A percentile compares a stretch with the other conserved stretches of the same genome.
Conservation (phyloP, 2,329 filamentous ascomycete genomes). For the Diaporthe helianthi region DNA sequence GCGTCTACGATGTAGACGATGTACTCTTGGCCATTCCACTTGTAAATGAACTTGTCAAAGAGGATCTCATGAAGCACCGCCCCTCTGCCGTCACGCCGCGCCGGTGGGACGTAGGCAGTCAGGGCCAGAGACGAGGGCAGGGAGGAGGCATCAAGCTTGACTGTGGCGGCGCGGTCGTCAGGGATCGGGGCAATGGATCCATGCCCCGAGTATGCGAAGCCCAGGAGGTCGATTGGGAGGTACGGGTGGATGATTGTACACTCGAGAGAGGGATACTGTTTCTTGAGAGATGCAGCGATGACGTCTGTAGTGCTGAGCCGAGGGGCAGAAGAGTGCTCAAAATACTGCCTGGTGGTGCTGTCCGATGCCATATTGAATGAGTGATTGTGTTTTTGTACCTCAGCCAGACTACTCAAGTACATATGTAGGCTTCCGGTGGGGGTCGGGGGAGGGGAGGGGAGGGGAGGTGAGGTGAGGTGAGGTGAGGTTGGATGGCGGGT, state of each 20-base stretch:
- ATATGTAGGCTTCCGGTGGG: neutral
- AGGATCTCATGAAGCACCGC: conserved; percentile 42
- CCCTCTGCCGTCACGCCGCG: conserved; percentile 50
- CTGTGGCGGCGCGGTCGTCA: conserved; percentile 34
- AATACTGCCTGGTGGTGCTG: conserved; percentile 42
- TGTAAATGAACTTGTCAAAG: conserved; percentile 53
- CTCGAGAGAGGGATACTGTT: conserved; percentile 52
- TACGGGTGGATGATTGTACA: conserved; percentile 47
- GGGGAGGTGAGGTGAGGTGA: neutral
- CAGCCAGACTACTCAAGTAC: no score
- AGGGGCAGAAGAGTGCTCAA: conserved; percentile 49
- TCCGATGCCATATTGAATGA: conserved; percentile 12
- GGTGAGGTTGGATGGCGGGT: neutral
- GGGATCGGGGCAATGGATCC: conserved; percentile 44
- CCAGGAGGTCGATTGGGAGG: conserved; percentile 47
- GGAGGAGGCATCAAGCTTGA: neutral
- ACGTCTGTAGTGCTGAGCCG: conserved; percentile 53
- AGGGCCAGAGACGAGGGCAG: conserved; percentile 47
- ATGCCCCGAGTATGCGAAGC: conserved; percentile 50
- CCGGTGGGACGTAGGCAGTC: conserved; percentile 50
- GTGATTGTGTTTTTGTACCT: neutral
- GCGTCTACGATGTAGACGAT: conserved; percentile 52
- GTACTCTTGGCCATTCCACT: conserved; percentile 51
- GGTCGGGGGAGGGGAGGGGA: neutral
- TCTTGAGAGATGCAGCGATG: conserved; percentile 49